Percentiles rank a stretch among this genome's conserved stretches.
These are phyloP conservation scores for Keithomyces neogunnii DNA, from an alignment of 2,329 filamentous ascomycete genomes.

Conservation along the genomic window DNA sequence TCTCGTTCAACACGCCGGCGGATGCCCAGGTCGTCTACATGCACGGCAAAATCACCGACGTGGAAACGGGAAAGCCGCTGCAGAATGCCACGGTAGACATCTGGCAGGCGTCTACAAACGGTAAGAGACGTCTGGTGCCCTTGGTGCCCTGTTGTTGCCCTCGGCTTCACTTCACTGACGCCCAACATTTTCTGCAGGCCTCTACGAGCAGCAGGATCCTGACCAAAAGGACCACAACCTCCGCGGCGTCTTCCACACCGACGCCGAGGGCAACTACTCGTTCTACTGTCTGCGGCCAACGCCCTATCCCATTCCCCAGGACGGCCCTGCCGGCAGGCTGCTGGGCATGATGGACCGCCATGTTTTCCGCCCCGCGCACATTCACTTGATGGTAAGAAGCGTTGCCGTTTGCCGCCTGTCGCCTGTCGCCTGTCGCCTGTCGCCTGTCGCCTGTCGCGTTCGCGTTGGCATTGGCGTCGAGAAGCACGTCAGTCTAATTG, in stretches of 20 bases:
- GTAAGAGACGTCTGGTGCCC: constrained; percentile 20
- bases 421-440: background rate
- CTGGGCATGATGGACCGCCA: constrained; percentile 46
- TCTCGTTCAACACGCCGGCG: constrained; percentile 44
- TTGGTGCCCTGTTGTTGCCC: background rate
- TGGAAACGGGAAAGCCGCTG: constrained; percentile 54
- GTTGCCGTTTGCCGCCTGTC: background rate
- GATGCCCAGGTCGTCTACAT: constrained; percentile 50
- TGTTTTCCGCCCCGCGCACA: constrained; percentile 49
- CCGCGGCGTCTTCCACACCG: constrained; percentile 62
- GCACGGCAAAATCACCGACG: constrained; percentile 51
- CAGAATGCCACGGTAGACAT: constrained; percentile 61
- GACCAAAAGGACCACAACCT: constrained; percentile 66
- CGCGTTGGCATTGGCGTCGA: too few relatives aligned
- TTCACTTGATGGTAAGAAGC: constrained; percentile 44
- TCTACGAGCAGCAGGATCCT: constrained; percentile 66
- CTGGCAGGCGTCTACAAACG: constrained; percentile 73
- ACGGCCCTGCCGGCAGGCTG: constrained; percentile 45
- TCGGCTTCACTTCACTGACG: background rate
- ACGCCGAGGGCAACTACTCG: constrained; percentile 53
- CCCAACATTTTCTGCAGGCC: constrained; percentile 16
- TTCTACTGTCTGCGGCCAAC: constrained; percentile 55
- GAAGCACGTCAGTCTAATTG: background rate
- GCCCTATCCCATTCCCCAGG: constrained; percentile 40
- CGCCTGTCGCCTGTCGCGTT: too few relatives aligned